A percentile compares a stretch with the other conserved stretches of the same genome.
phyloP scores from a whole-genome alignment of 2,329 filamentous ascomycete species.

The Dendrostoma leiphaemia region DNA sequence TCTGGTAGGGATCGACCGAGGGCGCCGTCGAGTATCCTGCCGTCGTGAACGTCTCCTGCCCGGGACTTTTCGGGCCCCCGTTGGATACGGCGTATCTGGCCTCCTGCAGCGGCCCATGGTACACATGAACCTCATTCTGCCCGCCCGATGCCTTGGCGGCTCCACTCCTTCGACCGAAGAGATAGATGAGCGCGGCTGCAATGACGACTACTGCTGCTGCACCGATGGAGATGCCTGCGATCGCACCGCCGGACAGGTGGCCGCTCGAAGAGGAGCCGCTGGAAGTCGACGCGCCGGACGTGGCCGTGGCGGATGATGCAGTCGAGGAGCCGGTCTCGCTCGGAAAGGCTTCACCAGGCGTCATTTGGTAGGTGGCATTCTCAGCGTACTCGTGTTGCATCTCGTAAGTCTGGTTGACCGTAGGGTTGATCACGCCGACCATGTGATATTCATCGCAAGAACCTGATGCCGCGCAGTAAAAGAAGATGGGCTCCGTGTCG shows the following conservation, averaged over 20 bases:
- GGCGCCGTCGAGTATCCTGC: slow-evolving; percentile 23
- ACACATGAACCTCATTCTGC: slow-evolving; percentile 22
- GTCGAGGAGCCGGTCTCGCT: slow-evolving; percentile 35
- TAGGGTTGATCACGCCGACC: slow-evolving; percentile 75
- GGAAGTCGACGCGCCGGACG: slow-evolving; percentile 17
- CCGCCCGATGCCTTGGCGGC: slow-evolving; percentile 33
- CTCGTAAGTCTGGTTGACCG: slow-evolving; percentile 45
- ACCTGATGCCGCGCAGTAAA: slow-evolving; percentile 65
- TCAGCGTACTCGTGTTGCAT: slow-evolving; percentile 46
- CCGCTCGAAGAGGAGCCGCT: slow-evolving; percentile 2
- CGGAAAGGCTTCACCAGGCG: slow-evolving; percentile 55
- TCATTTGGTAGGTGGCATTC: slow-evolving; percentile 49
- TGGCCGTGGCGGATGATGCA: slow-evolving; percentile 16
- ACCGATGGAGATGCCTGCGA: slow-evolving; percentile 60
- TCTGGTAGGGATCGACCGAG: slow-evolving; percentile 25
- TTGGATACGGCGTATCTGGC: slow-evolving; percentile 21
- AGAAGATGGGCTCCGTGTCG: slow-evolving; percentile 63
- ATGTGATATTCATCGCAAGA: slow-evolving; percentile 67
- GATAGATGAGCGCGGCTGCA: slow-evolving; percentile 44
- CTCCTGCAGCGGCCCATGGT: slow-evolving; percentile 26
- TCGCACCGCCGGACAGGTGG: slow-evolving; percentile 41
- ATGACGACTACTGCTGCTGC: slow-evolving; percentile 41
- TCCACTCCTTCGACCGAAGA: slow-evolving; percentile 43
- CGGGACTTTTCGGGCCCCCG: slow-evolving; percentile 35
- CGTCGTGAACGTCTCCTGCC: slow-evolving; percentile 26